phyloP scores from a whole-genome alignment of 2,329 filamentous ascomycete genomes.

The Endothia cerciana region DNA sequence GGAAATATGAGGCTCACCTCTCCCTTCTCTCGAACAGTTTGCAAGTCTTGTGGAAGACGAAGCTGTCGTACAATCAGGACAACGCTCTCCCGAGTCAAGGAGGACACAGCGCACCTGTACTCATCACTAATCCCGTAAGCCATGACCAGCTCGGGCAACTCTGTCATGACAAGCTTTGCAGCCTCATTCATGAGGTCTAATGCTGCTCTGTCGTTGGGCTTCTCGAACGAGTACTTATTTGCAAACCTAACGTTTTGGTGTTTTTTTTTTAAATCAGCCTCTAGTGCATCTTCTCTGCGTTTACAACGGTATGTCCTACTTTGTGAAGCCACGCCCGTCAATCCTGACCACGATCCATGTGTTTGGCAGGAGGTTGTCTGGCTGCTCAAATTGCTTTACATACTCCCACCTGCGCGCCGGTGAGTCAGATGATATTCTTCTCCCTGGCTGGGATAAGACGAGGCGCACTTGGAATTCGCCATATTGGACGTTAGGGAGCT shows the following conservation, averaged over 20 bases:
- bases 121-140: slow-evolving; percentile 96
- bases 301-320: slow-evolving; percentile 56
- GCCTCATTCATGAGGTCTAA: slow-evolving; percentile 94
- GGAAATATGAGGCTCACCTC: slow-evolving; percentile 55
- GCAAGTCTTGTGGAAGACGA: slow-evolving; percentile 84
- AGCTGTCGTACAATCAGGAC: slow-evolving; percentile 48
- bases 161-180: slow-evolving; percentile 80
- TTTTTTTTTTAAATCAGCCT: too few species aligned
- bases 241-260: slow-evolving; percentile 70
- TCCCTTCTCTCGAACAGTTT: slow-evolving; percentile 83
- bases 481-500: slow-evolving; percentile 24
- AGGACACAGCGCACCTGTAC: slow-evolving; percentile 62
- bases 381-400: slow-evolving; percentile 85
- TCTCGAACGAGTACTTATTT: slow-evolving; percentile 80
- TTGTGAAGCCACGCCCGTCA: slow-evolving; percentile 93
- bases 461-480: slow-evolving; percentile 36
- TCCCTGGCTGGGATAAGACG: slow-evolving; percentile 15
- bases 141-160: slow-evolving; percentile 82
- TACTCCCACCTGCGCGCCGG: slow-evolving; percentile 77
- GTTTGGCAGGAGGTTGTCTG: slow-evolving; percentile 79
- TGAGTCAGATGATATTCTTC: slow-evolving; percentile 35
- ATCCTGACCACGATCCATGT: slow-evolving; percentile 96
- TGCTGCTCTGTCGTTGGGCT: slow-evolving; percentile 88
- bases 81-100: not conserved
- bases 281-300: not conserved